phyloP scores from a whole-genome alignment of 2,329 filamentous ascomycete species.

The Coniochaeta sp. region DNA sequence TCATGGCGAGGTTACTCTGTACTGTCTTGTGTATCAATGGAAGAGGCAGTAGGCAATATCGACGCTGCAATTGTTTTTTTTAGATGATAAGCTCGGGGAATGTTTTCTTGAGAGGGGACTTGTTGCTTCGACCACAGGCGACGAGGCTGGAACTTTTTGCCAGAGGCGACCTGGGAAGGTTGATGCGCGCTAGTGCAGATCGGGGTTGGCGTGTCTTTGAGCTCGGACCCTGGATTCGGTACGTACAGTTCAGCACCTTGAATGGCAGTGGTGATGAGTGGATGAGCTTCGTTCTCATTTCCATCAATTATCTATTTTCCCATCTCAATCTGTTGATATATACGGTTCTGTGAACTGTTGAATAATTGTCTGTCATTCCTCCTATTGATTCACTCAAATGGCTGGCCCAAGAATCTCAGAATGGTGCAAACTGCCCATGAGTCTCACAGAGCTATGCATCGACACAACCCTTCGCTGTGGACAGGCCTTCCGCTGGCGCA shows the following conservation, averaged over 20 bases:
- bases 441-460: slow-evolving; percentile 79
- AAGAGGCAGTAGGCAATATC: not conserved
- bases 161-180: not conserved
- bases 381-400: not conserved
- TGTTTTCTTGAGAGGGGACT: not conserved
- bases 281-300: not conserved
- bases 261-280: slow-evolving; percentile 3
- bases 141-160: slow-evolving; percentile 42
- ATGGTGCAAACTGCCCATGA: slow-evolving; percentile 84
- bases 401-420: slow-evolving; percentile 46
- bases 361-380: too few species aligned
- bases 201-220: slow-evolving; percentile 14
- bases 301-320: too few species aligned
- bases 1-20: slow-evolving; percentile 54
- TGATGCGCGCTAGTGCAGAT: slow-evolving; percentile 4
- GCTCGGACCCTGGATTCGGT: not conserved
- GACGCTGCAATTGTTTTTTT: not conserved
- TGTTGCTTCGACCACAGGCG: not conserved
- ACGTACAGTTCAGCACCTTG: slow-evolving; percentile 1
- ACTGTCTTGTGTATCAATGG: slow-evolving; percentile 4
- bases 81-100: not conserved
- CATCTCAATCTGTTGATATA: too few species aligned
- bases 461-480: slow-evolving; percentile 92
- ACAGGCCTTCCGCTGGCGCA: slow-evolving; percentile 94
- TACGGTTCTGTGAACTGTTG: too few species aligned